These are phyloP conservation scores for Rubroboletus satanas DNA, from an alignment of 768 basidiomycete species.

Conservation along the genomic window DNA sequence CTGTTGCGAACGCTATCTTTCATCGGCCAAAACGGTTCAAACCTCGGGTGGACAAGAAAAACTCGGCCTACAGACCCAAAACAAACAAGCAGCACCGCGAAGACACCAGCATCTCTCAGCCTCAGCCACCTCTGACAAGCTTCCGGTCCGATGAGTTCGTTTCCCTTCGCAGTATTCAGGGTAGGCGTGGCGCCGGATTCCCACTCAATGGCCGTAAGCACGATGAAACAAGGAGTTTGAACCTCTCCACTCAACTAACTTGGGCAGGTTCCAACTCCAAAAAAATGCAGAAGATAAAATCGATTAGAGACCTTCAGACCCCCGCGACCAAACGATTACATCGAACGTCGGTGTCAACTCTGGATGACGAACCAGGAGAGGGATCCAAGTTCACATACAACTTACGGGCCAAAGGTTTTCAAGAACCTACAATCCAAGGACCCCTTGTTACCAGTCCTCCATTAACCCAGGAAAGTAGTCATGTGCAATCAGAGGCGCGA, in stretches of 20 bases:
- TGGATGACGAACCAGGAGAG: background rate
- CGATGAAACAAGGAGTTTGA: background rate
- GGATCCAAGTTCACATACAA: background rate
- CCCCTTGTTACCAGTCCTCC: background rate
- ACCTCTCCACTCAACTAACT: background rate
- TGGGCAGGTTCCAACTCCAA: background rate
- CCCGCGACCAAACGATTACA: conserved; percentile 14
- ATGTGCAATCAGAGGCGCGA: background rate
- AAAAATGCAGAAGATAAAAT: background rate
- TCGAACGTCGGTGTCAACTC: background rate
- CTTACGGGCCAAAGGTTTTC: background rate
- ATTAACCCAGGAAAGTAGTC: background rate
- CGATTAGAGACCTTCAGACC: background rate
- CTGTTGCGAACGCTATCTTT: background rate
- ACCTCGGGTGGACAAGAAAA: background rate
- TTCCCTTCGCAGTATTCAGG: background rate
- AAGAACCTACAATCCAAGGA: background rate
- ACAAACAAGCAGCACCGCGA: background rate
- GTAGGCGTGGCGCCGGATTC: background rate
- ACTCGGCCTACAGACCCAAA: background rate
- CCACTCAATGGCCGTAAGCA: background rate
- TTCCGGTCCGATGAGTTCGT: background rate
- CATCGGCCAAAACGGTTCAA: conserved; percentile 12
- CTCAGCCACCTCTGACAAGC: background rate
- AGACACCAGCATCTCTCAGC: background rate